A percentile compares a stretch with the other conserved stretches of the same genome.
Evolutionary conservation across 208 protist genomes (phyloP).

Genomic region (Angomonas desouzai): DNA sequence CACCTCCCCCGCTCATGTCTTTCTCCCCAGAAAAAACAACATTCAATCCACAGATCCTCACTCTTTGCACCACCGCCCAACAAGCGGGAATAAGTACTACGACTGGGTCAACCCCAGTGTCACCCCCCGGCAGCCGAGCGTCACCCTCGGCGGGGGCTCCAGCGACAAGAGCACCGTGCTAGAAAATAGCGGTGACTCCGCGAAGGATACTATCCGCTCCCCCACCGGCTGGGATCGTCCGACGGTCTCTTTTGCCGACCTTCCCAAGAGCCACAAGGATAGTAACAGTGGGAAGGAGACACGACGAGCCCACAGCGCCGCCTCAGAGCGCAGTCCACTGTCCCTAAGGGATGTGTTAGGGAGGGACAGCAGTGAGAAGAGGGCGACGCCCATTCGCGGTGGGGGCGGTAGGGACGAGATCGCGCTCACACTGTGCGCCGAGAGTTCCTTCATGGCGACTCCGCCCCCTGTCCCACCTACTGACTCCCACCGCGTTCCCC

Average conservation of each 20-base stretch:
- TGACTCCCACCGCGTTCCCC: not conserved
- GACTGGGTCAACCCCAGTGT: not conserved
- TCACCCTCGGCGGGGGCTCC: not conserved
- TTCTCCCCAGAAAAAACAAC: not conserved
- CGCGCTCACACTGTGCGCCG: not conserved
- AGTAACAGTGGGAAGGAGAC: not conserved
- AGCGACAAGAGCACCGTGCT: not conserved
- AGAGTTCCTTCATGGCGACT: slow-evolving; percentile 4
- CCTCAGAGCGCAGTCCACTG: too few relatives aligned
- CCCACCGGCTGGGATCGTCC: not conserved
- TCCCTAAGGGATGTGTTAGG: too few relatives aligned
- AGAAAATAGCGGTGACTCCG: not conserved
- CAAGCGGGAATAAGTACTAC: not conserved
- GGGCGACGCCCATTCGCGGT: not conserved
- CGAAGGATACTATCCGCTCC: not conserved
- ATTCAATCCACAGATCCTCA: not conserved
- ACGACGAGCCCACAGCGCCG: too few relatives aligned
- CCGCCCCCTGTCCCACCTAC: not conserved
- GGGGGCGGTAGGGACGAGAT: not conserved
- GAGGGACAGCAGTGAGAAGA: not conserved
- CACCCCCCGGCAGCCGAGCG: slow-evolving; percentile 1
- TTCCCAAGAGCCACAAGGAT: not conserved
- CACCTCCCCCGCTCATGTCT: not conserved
- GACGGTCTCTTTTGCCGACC: not conserved
- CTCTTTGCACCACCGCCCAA: too few relatives aligned